Base-by-base conservation (phyloP, 257 asterid species). In the Solanum chaucha region DNA sequence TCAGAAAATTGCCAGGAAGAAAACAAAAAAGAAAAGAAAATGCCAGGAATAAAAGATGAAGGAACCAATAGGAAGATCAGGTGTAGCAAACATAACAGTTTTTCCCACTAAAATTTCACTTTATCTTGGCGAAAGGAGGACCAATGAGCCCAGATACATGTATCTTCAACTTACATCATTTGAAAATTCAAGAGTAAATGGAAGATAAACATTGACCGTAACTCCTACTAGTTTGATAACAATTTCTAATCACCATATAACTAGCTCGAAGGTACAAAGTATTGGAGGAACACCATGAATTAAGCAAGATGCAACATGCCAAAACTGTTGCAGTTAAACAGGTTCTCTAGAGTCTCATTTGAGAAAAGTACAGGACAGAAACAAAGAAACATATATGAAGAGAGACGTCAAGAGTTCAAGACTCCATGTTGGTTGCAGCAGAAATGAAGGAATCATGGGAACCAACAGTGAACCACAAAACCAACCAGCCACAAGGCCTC, bases 341-440 rank as follows among this genome's bases (percentile, higher is more conserved):
- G 44, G 68, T 30, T 81, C 85, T 81, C 28, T 48, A 48, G 68
- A 28, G 41, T 51, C 88, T 94, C 92, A 95, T 90, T 95, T 97
- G 87, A 97, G 98, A 85, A 95, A 97, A 87, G 98, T 97, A 90
- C 98, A 97, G 30, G 92, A 94, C 74, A 95, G 71, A 90, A 97
- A 97, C 93, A 97, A 78, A 90, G 91, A 94, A 64, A 94, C 88
- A 55, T 92, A 95, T 10, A 92, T 97, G 46, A 95, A 98, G 88
- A 97, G 90, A 46, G 99, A 97, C 13, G 98, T 95, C 24, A 95
- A 93, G 86, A 97, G 98, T 92, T 97, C 99, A 70, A 94, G 94
- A 20, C 94, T 94, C 98, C 98, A 97, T 8, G 96, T 92, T 75
- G 97, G 95, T 88, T 92, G 98, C 92, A 97, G 87, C 89, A 95